Base-by-base conservation (phyloP, 2,329 filamentous ascomycete genomes). In the Epichloe elymi region DNA sequence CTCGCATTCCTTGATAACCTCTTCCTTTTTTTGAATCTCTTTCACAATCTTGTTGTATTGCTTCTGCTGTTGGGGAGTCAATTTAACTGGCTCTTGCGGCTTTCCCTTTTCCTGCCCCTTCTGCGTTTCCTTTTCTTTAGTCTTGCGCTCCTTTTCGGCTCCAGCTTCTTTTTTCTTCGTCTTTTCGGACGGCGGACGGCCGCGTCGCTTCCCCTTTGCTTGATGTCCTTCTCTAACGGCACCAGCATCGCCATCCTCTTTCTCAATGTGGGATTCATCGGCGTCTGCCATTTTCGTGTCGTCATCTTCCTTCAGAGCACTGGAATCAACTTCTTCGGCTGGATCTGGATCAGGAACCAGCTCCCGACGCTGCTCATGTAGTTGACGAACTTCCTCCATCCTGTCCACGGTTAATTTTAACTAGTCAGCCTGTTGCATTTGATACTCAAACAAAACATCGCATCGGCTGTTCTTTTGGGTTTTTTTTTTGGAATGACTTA, bases 11-110 rank as follows among this genome's bases (percentile, higher is more conserved):
- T 82, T 82, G 61, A 98, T 83, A 43, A 82, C 74, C 0, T 84
- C 82, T 61, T 94, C 87, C 63, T 91, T 86, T 90, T 90, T 88
- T 55, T 91, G 83, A 52, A 96, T 95, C 55, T 94, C 88, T 60
- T 88, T 89, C 46, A 95, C 66, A 1, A 97, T 74, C 65, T 90
- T 91, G 63, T 87, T 78, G 67, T 93, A 95, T 63, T 94, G 85
- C 64, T 93, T 95, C 33, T 88, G 85, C 59, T 90, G 88, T 61
- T 87, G 85, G 5, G 83, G 82, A 10, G 74, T 72, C 4, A 67
- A 76, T 63, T 83, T 75, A 51, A 80, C 75, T 8, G 80, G 76
- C 58, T 83, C 83, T 58, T 85, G 85, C 44, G 78, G 75, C 58
- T 79, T 79, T 46, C 82, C 82, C 48, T 66, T 79, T 46, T 82